Evolutionary conservation across 768 basidiomycete genomes (phyloP), one percentile per base, ranked within the genome.

Genomic region (Boletus sp.): DNA sequence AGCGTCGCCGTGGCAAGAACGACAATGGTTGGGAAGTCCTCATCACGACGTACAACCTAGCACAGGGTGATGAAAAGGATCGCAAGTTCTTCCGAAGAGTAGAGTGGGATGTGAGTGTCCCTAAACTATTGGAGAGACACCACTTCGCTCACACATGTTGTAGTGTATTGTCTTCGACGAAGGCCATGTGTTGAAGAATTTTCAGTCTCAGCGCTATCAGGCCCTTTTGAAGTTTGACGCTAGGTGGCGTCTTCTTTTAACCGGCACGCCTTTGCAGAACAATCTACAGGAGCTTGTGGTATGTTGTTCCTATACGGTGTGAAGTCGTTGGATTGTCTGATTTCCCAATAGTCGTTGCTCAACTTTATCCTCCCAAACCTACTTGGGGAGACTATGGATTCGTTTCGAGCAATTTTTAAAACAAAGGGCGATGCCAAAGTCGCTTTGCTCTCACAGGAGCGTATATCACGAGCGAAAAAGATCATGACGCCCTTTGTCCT

Each of bases 401-500:
- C 87, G 6, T 77, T 99, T 17, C 85, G 93, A 14, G 88, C 94
- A 7, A 96, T 99, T 60, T 99, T 99, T 82, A 98, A 97, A 70
- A 91, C 92, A 35, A 93, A 91, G 59, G 91, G 93, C n/a, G 91
- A 95, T 64, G 87, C 90, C 13, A 90, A 90, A 55, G 83, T 90
- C 47, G 88, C 90, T 27, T 71, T 98, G 23, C 85, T 98, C 25
- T 91, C 96, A 5, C 88, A 92, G 65, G 89, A 95, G 68, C 89
- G 97, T 47, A 90, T 98, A 23, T 93, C 91, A 19, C 77, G 95
- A 57, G 97, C 97, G 7, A 96, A 98, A 75, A 93, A 93, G 70
- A 98, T 99, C 94, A 93, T 99, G 90, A 97, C 93, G 7, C 97
- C 97, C 0, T 99, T 99, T 69, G 95, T 98, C 23, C 78, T 99